phyloP scores from a whole-genome alignment of 768 basidiomycete species.

The Panaeolus cyanescens region DNA sequence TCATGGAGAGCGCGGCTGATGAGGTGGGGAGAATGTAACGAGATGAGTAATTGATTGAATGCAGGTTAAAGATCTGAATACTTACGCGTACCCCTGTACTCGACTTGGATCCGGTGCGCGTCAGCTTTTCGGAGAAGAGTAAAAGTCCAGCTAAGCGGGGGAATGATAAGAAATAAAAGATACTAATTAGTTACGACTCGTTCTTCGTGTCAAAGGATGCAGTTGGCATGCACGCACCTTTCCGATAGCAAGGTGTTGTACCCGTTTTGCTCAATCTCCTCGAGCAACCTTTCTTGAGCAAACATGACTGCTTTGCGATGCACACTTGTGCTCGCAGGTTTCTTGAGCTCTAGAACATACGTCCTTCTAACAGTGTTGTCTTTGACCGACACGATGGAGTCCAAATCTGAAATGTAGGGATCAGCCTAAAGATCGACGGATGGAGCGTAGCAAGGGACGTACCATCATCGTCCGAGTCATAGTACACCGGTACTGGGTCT shows the following conservation, averaged over 20 bases:
- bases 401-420: slow-evolving; percentile 38
- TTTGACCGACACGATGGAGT: slow-evolving; percentile 58
- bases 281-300: slow-evolving; percentile 64
- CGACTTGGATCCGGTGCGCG: slow-evolving; percentile 65
- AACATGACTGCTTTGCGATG: slow-evolving; percentile 58
- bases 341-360: slow-evolving; percentile 63
- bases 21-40: background rate
- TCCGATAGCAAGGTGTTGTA: slow-evolving; percentile 69
- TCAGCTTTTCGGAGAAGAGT: slow-evolving; percentile 67
- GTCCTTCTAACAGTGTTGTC: slow-evolving; percentile 56
- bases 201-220: background rate
- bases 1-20: slow-evolving; percentile 55
- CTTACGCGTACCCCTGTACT: slow-evolving; percentile 67
- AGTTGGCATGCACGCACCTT: slow-evolving; percentile 44
- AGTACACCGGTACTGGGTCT: slow-evolving; percentile 65
- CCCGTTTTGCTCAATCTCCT: slow-evolving; percentile 52
- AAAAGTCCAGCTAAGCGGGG: slow-evolving; percentile 57
- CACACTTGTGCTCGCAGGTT: slow-evolving; percentile 40
- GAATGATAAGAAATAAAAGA: slow-evolving; percentile 9
- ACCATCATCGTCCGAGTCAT: slow-evolving; percentile 64
- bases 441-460: slow-evolving; percentile 13
- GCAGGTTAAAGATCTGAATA: slow-evolving; percentile 5
- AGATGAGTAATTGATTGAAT: slow-evolving; percentile 10
- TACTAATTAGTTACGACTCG: background rate
- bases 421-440: slow-evolving; percentile 3